Conservation (phyloP, 2,329 filamentous ascomycete genomes). For the Cladophialophora immunda region DNA sequence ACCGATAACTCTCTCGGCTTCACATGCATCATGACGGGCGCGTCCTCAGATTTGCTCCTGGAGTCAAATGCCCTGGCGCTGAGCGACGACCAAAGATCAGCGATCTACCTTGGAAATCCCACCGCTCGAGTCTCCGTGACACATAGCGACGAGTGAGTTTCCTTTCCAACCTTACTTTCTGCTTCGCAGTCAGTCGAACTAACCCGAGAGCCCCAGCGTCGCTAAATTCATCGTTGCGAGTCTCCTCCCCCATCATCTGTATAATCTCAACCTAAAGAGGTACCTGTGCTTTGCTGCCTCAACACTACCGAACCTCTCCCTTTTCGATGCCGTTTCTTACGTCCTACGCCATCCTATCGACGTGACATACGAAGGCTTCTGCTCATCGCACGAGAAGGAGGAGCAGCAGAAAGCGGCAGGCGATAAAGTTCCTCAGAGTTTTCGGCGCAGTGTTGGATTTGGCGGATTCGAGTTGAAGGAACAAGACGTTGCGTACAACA, state of each 20-base stretch:
- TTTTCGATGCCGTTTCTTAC: slow-evolving; percentile 21
- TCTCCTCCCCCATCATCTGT: slow-evolving; percentile 14
- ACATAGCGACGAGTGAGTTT: slow-evolving; percentile 18
- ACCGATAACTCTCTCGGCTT: slow-evolving; percentile 16
- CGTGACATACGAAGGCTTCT: slow-evolving; percentile 6
- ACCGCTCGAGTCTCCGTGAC: slow-evolving; percentile 13
- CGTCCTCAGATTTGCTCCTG: slow-evolving; percentile 1
- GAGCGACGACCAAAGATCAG: slow-evolving; percentile 14
- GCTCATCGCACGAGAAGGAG: not conserved
- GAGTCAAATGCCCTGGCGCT: slow-evolving; percentile 8
- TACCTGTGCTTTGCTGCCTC: slow-evolving; percentile 21
- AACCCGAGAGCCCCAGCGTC: not conserved
- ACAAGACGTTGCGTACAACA: not conserved
- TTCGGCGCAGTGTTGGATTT: not conserved
- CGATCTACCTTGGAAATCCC: slow-evolving; percentile 9
- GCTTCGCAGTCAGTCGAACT: not conserved
- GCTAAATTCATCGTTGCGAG: slow-evolving; percentile 14
- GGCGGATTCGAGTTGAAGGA: slow-evolving; percentile 10
- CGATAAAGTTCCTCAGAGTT: not conserved
- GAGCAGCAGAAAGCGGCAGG: not conserved
- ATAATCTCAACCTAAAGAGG: not conserved
- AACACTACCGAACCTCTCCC: slow-evolving; percentile 4
- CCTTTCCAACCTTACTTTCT: too few species aligned
- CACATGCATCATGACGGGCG: slow-evolving; percentile 18
- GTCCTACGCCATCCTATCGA: slow-evolving; percentile 13